These are phyloP conservation scores for Colletotrichum sp. DNA, from an alignment of 2,329 filamentous ascomycete species.

Conservation along the genomic window DNA sequence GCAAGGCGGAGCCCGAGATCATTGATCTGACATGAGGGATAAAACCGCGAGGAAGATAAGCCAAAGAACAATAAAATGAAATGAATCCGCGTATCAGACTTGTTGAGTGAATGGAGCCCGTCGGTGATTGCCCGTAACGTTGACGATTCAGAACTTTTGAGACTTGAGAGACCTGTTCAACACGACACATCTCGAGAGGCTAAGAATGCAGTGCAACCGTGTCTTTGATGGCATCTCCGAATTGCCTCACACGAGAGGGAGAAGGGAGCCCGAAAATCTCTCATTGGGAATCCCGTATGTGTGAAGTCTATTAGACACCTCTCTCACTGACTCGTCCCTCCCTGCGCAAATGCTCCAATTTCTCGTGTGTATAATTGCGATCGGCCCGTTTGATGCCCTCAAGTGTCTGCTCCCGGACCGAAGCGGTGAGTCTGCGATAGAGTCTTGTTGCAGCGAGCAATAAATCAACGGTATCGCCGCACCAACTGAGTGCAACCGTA, in stretches of 20 bases:
- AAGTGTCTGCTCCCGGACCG: not conserved
- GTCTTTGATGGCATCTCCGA: not conserved
- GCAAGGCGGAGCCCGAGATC: conserved; percentile 7
- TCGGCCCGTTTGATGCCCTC: not conserved
- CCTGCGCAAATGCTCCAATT: not conserved
- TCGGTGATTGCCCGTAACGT: not conserved
- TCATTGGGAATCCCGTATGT: not conserved
- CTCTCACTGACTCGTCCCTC: not conserved
- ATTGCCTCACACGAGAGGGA: not conserved
- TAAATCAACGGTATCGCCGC: not conserved
- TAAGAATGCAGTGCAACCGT: not conserved
- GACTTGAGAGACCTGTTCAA: not conserved
- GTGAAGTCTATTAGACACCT: not conserved
- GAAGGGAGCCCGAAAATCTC: not conserved
- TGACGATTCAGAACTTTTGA: not conserved
- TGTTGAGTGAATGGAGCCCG: not conserved
- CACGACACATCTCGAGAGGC: not conserved
- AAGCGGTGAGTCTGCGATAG: not conserved
- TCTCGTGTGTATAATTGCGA: not conserved
- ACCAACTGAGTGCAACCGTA: not conserved
- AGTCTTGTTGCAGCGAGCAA: not conserved
- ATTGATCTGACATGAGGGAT: conserved; percentile 3
- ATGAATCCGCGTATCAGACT: not conserved
- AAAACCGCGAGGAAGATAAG: not conserved
- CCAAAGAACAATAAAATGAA: not conserved